Base-by-base conservation (phyloP, 1,139 yeast species). In the Hemisphaericaspora xylofermentans region DNA sequence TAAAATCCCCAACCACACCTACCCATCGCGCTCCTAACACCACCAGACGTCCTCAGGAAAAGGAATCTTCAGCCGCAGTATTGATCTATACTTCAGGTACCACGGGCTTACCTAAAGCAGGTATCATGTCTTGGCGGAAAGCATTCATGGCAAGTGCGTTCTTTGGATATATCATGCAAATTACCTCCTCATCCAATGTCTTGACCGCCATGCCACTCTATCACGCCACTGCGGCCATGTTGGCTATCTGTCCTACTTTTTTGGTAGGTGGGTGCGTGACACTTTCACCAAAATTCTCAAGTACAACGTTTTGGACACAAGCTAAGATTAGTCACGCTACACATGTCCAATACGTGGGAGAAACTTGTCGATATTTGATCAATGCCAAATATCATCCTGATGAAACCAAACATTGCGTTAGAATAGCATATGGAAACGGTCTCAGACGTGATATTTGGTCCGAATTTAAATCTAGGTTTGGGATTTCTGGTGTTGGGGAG, bases 181-280 rank as follows among this genome's bases (percentile, higher is more conserved):
- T 88, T 50, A 62, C 66, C n/a, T 48, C 61, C 3, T 57, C 65
- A 3, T 80, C 87, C 17, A 78, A 76, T 9, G 82, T 88, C 6
- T 85, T 86, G 64, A 87, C 96, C 0, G 88, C 96, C 3, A 91
- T 93, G 98, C 98, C 98, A 1, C 67, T 93, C 47, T 93, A 91
- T 58, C 98, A 93, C 61, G 88, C 96, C 1, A 91, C 98, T 0
- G 97, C 97, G 2, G 85, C 96, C 0, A 76, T 88, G 64, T 68
- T 91, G 45, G 97, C 97, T 3, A 81, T 86, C 12, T 72, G 93
- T 58, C 88, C 96, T 1, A 74, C 84, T 0, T 67, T 85, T 39
- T 70, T 79, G 37, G 50, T 57, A 13, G 84, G 82, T 41, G 96
- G 95, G 9, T 77, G 88, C 53, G 80, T 85, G 36, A 86, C 94